Conservation (phyloP, 225 moss, liverwort and hornwort species). For the Polytrichum formosum region DNA sequence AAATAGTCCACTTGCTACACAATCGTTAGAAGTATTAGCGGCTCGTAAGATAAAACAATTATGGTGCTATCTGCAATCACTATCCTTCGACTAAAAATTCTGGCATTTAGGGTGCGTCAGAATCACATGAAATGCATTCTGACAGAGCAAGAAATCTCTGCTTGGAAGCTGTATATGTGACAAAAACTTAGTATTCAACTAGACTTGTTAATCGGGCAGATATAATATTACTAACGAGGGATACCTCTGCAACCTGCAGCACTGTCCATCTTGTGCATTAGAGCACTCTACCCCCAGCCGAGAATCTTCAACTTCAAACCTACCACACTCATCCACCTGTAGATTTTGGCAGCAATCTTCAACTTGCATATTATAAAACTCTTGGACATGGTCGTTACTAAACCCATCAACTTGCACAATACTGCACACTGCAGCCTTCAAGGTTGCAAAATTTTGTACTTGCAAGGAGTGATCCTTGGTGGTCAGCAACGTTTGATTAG, state of each 20-base stretch:
- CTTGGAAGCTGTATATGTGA: too few relatives aligned
- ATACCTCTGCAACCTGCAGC: constrained; percentile 5
- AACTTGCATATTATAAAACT: neutral
- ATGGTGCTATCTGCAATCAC: neutral
- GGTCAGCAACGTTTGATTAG: neutral
- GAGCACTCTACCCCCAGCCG: neutral
- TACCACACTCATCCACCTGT: constrained; percentile 3
- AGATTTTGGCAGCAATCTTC: constrained; percentile 5
- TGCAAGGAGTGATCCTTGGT: neutral
- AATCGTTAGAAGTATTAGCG: neutral
- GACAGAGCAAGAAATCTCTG: neutral
- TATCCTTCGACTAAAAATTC: neutral
- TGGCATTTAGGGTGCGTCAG: neutral
- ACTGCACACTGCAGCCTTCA: neutral
- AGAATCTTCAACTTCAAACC: neutral
- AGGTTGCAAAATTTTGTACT: constrained; percentile 1
- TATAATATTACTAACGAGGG: neutral
- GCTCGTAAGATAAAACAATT: neutral
- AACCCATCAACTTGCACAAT: neutral
- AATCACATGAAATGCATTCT: neutral
- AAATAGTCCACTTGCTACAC: too few relatives aligned
- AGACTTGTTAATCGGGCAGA: neutral
- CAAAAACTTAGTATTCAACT: neutral
- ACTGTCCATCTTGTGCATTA: neutral
- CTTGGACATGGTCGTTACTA: neutral